phyloP scores from a whole-genome alignment of 1,284 basidiomycete genomes.

The Ustilago lituana region DNA sequence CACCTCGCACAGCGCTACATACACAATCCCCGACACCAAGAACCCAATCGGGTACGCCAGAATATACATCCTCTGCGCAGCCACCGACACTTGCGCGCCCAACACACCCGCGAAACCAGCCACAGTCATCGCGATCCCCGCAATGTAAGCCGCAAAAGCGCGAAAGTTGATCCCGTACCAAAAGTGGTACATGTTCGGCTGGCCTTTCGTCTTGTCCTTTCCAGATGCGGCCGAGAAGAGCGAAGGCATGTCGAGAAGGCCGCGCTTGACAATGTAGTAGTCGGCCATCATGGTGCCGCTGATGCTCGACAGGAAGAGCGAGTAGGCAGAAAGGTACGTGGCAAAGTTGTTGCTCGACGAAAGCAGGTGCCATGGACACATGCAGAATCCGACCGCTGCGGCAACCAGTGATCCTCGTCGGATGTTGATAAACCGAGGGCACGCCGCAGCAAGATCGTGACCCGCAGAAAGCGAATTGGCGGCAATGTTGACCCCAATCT shows the following conservation, averaged over 20 bases:
- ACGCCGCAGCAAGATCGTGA: slow-evolving; percentile 81
- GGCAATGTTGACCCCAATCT: slow-evolving; percentile 74
- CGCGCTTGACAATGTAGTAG: slow-evolving; percentile 80
- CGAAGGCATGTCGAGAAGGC: slow-evolving; percentile 77
- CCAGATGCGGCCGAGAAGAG: slow-evolving; percentile 72
- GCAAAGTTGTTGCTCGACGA: slow-evolving; percentile 80
- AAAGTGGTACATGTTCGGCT: slow-evolving; percentile 75
- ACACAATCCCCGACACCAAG: slow-evolving; percentile 59
- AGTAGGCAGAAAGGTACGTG: slow-evolving; percentile 80
- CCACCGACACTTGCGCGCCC: slow-evolving; percentile 54
- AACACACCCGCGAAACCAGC: slow-evolving; percentile 74
- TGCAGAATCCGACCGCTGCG: slow-evolving; percentile 78
- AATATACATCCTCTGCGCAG: slow-evolving; percentile 64
- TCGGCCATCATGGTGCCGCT: slow-evolving; percentile 70
- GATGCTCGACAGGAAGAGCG: slow-evolving; percentile 67
- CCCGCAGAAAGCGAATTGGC: slow-evolving; percentile 87
- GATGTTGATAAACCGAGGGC: slow-evolving; percentile 82
- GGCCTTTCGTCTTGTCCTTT: slow-evolving; percentile 19
- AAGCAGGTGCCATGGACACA: slow-evolving; percentile 81
- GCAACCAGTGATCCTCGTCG: slow-evolving; percentile 83
- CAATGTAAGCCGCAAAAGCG: slow-evolving; percentile 77
- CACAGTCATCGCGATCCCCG: slow-evolving; percentile 83
- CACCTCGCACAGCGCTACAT: slow-evolving; percentile 54
- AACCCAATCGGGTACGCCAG: slow-evolving; percentile 67
- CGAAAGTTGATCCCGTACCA: slow-evolving; percentile 74